Base-by-base conservation (phyloP, 305 asterid species). In the Fraxinus ornus region DNA sequence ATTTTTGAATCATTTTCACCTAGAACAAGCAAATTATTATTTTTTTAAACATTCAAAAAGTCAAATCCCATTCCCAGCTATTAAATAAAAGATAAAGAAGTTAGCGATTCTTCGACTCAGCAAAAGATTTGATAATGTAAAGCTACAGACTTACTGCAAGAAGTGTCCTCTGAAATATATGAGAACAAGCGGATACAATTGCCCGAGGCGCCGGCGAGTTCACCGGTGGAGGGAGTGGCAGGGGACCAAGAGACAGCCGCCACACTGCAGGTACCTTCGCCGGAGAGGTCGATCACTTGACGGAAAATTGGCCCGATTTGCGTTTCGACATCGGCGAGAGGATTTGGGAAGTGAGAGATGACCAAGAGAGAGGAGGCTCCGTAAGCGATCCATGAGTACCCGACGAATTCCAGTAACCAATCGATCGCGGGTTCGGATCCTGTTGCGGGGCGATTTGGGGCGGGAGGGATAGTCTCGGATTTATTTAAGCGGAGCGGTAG, bases 321-420 rank as follows among this genome's bases (percentile, higher is more conserved):
- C 3, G 90, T 84, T 83, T 94, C 97, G 44, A 93, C 88, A 75
- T 90, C 89, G 80, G 89, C 82, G 26, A 88, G 84, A 80, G 99
- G 94, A 80, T 91, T 91, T 44, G 98, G 97, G 44, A 93, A 90
- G 88, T 95, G 99, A 83, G 97, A 90, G 78, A 95, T 91, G 62
- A 95, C 95, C 21, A 94, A 83, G 60, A 94, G 94, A 74, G 97
- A 91, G 55, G 97, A 88, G 77, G 99, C 97, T 44, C 90, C 99
- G 79, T 94, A 95, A 10, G 97, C 98, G 88, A 95, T 86, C 99
- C 99, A 95, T 83, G 98, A 90, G 86, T 91, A 88, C 1, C 93
- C 93, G 77, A 90, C 86, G 82, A 95, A 95, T 89, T 93, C 93
- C 83, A 81, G 86, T 36, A 93, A 84, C 88, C 93, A 93, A 83